phyloP scores from a whole-genome alignment of 2,329 filamentous ascomycete species.

The Rhytidhysteron rufulum region DNA sequence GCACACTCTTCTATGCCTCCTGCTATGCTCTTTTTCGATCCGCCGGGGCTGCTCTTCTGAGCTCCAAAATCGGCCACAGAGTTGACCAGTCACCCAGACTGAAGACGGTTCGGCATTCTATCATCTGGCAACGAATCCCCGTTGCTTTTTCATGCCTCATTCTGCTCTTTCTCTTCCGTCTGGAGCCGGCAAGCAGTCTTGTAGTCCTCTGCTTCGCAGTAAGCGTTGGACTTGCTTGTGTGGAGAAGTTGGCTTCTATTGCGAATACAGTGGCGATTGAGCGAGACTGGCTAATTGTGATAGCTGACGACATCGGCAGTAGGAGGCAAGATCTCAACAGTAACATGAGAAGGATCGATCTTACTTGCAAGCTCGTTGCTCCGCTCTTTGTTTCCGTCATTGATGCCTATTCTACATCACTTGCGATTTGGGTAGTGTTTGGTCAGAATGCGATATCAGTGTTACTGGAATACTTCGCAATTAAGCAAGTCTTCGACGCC shows the following conservation, averaged over 20 bases:
- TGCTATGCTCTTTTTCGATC: conserved; percentile 64
- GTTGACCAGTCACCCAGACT: conserved; percentile 53
- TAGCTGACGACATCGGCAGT: conserved; percentile 37
- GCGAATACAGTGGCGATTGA: conserved; percentile 68
- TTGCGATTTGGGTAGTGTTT: conserved; percentile 50
- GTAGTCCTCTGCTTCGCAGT: conserved; percentile 27
- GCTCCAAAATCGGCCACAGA: conserved; percentile 54
- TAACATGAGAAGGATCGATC: conserved; percentile 57
- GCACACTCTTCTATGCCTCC: conserved; percentile 62
- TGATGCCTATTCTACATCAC: conserved; percentile 44
- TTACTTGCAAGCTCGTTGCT: conserved; percentile 55
- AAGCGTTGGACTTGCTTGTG: conserved; percentile 56
- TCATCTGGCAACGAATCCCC: conserved; percentile 34
- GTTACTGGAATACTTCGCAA: conserved; percentile 51
- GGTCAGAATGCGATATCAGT: conserved; percentile 49
- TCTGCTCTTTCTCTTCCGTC: conserved; percentile 16
- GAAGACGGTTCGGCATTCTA: conserved; percentile 36
- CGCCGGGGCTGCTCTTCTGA: conserved; percentile 55
- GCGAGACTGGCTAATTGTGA: conserved; percentile 63
- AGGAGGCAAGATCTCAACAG: conserved; percentile 48
- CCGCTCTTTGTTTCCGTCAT: conserved; percentile 51
- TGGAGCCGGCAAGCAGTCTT: conserved; percentile 6
- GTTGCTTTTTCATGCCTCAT: conserved; percentile 31
- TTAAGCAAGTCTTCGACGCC: conserved; percentile 39
- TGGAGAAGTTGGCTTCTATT: conserved; percentile 64